A percentile compares a stretch with the other conserved stretches of the same genome.
Conservation (phyloP, 176 grass and related monocot species). For the Carex myosuroides region DNA sequence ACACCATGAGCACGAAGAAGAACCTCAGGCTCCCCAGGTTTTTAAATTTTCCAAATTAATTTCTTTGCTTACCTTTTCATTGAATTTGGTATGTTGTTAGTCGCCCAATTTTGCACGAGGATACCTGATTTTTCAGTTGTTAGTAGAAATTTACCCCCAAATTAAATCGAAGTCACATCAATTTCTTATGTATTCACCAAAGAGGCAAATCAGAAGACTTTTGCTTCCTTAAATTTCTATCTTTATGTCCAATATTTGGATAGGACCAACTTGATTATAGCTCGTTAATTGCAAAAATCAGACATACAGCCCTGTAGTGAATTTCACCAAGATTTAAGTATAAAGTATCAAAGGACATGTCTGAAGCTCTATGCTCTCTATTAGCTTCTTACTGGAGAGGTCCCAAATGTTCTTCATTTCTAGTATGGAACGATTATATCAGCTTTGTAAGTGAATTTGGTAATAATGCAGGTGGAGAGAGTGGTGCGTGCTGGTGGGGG, state of each 20-base stretch:
- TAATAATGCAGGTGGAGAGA: slow-evolving; percentile 42
- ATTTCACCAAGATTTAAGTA: not conserved
- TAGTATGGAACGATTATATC: not conserved
- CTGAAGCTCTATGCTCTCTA: not conserved
- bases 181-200: not conserved
- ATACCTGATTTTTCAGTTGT: not conserved
- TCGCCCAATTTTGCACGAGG: not conserved
- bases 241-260: not conserved
- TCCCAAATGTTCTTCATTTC: not conserved
- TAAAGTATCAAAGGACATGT: not conserved
- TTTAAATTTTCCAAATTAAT: not conserved
- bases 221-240: not conserved
- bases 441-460: not conserved
- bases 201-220: no score
- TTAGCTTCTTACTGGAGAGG: not conserved
- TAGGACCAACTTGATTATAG: not conserved
- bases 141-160: not conserved
- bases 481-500: slow-evolving; percentile 40
- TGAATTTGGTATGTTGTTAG: not conserved
- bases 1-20: slow-evolving; percentile 33
- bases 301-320: not conserved
- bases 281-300: not conserved
- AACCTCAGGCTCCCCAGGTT: slow-evolving; percentile 48
- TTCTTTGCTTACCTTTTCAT: not conserved
- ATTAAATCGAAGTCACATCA: not conserved